Percentiles rank a stretch among this genome's conserved stretches.
phyloP scores from a whole-genome alignment of 129 eudicot genomes.

The Ambrosia trifida region DNA sequence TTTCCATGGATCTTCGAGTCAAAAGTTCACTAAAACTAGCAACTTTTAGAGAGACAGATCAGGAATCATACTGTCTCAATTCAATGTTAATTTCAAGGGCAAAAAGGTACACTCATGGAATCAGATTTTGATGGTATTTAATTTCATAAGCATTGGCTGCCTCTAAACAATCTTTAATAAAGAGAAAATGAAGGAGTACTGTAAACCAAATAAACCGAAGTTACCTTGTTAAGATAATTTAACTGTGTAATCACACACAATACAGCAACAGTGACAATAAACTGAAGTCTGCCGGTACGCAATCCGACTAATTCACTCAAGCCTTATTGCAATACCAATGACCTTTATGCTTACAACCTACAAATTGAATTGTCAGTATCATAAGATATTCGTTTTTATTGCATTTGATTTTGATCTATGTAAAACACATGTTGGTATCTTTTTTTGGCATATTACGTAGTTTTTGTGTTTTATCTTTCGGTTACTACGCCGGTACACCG shows the following conservation, averaged over 20 bases:
- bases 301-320: conserved; percentile 76
- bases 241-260: conserved; percentile 79
- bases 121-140: background rate
- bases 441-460: no score
- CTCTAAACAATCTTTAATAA: no score
- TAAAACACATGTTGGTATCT: no score
- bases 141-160: background rate
- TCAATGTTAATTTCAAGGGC: background rate
- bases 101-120: background rate
- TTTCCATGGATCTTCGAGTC: background rate
- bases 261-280: conserved; percentile 65
- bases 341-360: conserved; percentile 93
- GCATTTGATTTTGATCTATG: no score
- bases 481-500: no score
- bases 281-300: conserved; percentile 79
- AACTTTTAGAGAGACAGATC: background rate
- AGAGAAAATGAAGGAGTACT: background rate
- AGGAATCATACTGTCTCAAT: background rate
- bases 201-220: background rate
- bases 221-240: conserved; percentile 89
- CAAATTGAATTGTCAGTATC: background rate
- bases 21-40: no score
- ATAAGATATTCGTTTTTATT: no score
- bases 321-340: conserved; percentile 81
- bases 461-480: no score